A percentile compares a stretch with the other conserved stretches of the same genome.
phyloP scores from a whole-genome alignment of 768 basidiomycete genomes.

The Clathrus columnatus region DNA sequence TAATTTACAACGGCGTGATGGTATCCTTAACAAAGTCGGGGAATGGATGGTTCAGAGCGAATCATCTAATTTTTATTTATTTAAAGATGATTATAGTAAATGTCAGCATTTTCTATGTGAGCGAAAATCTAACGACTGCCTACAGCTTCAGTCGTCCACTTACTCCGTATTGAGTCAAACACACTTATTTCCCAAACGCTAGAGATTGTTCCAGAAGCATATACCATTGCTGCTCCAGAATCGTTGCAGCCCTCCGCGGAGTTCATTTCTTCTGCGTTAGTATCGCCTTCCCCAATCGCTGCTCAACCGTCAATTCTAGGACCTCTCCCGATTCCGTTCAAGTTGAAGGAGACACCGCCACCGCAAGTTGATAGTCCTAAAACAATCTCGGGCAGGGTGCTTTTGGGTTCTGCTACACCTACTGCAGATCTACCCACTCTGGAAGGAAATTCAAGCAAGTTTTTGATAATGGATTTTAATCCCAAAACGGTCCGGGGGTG shows the following conservation, averaged over 20 bases:
- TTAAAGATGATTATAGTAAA: conserved; percentile 41
- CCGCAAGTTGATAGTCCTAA: not conserved
- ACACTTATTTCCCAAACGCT: conserved; percentile 34
- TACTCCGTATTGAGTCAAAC: conserved; percentile 35
- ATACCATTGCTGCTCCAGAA: not conserved
- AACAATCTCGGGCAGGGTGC: conserved; percentile 20
- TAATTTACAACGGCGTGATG: conserved; percentile 13
- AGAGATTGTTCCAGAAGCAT: conserved; percentile 11
- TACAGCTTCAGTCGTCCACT: conserved; percentile 18
- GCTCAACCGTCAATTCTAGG: not conserved
- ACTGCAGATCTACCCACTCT: conserved; percentile 24
- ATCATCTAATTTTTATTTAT: conserved; percentile 35
- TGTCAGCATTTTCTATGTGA: conserved; percentile 9
- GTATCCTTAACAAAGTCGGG: conserved; percentile 38
- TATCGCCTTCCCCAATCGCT: not conserved
- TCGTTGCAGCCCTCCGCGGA: conserved; percentile 7
- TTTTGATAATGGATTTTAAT: conserved; percentile 1
- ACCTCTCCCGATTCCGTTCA: conserved; percentile 55
- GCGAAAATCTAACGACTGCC: conserved; percentile 8
- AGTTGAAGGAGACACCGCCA: conserved; percentile 26
- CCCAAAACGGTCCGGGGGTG: not conserved
- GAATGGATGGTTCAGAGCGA: conserved; percentile 49
- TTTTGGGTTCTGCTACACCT: conserved; percentile 25
- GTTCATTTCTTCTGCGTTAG: not conserved
- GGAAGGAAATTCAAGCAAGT: not conserved